Percentiles rank a stretch among this genome's conserved stretches.
These are phyloP conservation scores for Penicillium subrubescens DNA, from an alignment of 495 filamentous ascomycete species.

Conservation along the genomic window DNA sequence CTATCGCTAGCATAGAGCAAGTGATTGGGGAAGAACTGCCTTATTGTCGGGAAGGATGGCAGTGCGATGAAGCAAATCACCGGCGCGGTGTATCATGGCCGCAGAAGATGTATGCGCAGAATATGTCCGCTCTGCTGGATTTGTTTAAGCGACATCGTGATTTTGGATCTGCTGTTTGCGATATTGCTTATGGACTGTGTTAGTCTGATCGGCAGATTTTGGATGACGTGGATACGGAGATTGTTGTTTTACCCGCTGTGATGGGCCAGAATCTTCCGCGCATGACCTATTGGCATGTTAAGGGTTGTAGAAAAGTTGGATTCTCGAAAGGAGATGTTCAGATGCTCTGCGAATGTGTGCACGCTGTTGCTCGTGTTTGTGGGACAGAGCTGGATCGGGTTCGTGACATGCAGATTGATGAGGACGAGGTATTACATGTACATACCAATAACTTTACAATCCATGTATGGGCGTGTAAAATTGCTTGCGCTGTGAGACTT, in stretches of 20 bases:
- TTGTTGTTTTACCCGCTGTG: constrained; percentile 50
- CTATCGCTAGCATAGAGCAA: constrained; percentile 39
- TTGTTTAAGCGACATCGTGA: constrained; percentile 29
- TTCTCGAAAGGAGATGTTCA: constrained; percentile 47
- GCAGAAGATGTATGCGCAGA: constrained; percentile 22
- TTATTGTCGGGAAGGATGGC: constrained; percentile 31
- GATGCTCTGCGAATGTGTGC: constrained; percentile 29
- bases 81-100: constrained; percentile 40
- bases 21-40: constrained; percentile 41
- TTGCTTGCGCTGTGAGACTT: too few relatives aligned
- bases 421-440: constrained; percentile 3
- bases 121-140: constrained; percentile 28
- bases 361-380: constrained; percentile 17
- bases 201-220: constrained; percentile 51
- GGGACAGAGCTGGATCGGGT: constrained; percentile 13
- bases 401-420: constrained; percentile 10
- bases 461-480: neutral
- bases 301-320: constrained; percentile 47
- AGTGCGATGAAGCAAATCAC: constrained; percentile 40
- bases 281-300: constrained; percentile 53
- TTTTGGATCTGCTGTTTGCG: constrained; percentile 12
- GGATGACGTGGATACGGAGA: constrained; percentile 47
- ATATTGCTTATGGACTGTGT: constrained; percentile 56
- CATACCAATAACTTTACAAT: neutral
- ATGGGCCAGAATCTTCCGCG: constrained; percentile 54